Evolutionary conservation across 768 basidiomycete species (phyloP).

Genomic region (Termitomyces sp.): DNA sequence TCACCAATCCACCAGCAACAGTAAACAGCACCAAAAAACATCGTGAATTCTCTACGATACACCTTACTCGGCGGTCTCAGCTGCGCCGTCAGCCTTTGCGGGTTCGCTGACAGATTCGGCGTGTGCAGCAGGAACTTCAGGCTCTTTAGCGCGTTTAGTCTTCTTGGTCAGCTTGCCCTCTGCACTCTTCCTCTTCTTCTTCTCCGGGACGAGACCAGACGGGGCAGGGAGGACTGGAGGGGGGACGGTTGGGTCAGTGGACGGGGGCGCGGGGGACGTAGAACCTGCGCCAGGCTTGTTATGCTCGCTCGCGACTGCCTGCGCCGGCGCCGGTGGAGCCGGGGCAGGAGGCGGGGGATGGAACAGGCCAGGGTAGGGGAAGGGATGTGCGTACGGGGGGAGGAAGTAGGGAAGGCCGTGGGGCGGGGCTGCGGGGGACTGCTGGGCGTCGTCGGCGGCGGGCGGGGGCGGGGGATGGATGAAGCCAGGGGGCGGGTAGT

Average conservation of each 20-base stretch:
- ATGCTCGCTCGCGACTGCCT: background rate
- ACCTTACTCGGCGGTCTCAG: background rate
- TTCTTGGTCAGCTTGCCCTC: background rate
- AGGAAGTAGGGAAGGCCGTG: background rate
- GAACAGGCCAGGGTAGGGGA: background rate
- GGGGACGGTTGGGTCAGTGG: background rate
- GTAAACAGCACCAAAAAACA: too few species aligned
- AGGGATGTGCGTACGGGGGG: background rate
- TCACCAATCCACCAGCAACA: too few species aligned
- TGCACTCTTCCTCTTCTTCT: background rate
- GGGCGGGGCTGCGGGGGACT: background rate
- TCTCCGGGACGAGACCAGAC: background rate
- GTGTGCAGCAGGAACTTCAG: background rate
- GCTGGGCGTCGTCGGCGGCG: background rate
- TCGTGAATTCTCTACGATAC: too few species aligned
- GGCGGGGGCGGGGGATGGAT: slow-evolving; percentile 19
- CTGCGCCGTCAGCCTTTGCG: background rate
- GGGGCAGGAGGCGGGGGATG: background rate
- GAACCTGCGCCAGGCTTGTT: background rate
- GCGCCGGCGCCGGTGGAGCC: background rate
- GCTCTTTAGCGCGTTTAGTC: background rate
- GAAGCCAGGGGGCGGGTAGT: slow-evolving; percentile 31
- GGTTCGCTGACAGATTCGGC: background rate
- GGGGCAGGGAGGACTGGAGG: background rate
- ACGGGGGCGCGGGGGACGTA: background rate